Evolutionary conservation across 1,139 yeast species (phyloP).

Genomic region (Scheffersomyces parashehatae): DNA sequence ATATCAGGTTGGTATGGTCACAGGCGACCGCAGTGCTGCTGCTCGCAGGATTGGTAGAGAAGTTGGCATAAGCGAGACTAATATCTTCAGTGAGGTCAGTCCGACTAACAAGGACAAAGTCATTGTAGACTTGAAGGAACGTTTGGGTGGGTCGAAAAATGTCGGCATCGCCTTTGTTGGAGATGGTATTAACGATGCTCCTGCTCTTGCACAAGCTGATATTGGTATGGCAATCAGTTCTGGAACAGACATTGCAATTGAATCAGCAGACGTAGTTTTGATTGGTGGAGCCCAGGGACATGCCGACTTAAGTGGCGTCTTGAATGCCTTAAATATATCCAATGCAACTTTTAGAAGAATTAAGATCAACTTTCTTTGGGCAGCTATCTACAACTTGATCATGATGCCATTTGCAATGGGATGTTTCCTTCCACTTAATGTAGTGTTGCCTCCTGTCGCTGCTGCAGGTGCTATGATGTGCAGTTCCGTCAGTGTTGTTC

Average conservation of each 20-base stretch:
- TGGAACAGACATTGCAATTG: conserved; percentile 95
- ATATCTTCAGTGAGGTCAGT: conserved; percentile 74
- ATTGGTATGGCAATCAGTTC: conserved; percentile 89
- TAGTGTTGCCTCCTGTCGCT: conserved; percentile 81
- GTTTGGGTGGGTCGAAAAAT: conserved; percentile 29
- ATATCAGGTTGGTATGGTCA: conserved; percentile 79
- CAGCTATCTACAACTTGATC: conserved; percentile 75
- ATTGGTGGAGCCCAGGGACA: conserved; percentile 28
- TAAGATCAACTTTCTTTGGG: conserved; percentile 82
- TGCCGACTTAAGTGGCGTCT: conserved; percentile 60
- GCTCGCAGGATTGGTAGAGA: conserved; percentile 66
- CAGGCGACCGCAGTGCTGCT: conserved; percentile 76
- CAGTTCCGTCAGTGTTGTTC: conserved; percentile 85
- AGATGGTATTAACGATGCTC: conserved; percentile 96
- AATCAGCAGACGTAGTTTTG: conserved; percentile 91
- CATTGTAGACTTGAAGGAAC: conserved; percentile 56
- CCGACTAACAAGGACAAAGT: conserved; percentile 78
- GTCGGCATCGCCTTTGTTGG: conserved; percentile 82
- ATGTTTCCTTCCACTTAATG: conserved; percentile 71
- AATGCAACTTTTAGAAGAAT: conserved; percentile 70
- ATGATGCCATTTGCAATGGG: conserved; percentile 99
- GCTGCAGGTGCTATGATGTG: conserved; percentile 95
- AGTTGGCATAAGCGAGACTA: conserved; percentile 63
- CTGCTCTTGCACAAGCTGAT: conserved; percentile 87
- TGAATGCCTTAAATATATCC: conserved; percentile 74